Evolutionary conservation across 306 rosid genomes (phyloP), one percentile per base, ranked within the genome.

Genomic region (Prunus salicina): DNA sequence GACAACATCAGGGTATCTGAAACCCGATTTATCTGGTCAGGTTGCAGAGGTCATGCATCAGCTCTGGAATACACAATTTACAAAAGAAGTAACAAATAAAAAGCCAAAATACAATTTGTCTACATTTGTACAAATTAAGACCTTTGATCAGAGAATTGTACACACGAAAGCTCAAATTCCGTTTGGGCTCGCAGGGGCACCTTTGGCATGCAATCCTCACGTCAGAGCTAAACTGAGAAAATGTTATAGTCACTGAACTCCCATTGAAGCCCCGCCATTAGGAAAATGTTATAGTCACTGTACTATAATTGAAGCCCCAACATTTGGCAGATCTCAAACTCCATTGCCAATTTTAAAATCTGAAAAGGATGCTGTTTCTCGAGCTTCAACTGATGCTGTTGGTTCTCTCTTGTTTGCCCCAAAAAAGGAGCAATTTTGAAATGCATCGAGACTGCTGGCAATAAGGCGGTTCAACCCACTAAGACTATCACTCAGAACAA

Each of bases 371-470:
- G 82, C 83, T 51, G 85, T 78, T 85, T 89, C 95, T 80, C 83
- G 81, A 77, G 79, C 88, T 79, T 84, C 95, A n/a, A 73, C 86
- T 67, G 88, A 76, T 52, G 93, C 69, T 47, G 89, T 76, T 47
- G 92, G 30, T 79, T 95, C 99, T 86, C 89, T 94, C 94, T 94
- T 95, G 82, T 95, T 96, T 56, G 87, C 41, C 65, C 93, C 93
- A 28, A 95, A 92, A 87, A 95, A 95, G 12, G 97, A 92, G 82
- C 97, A 95, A 85, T 89, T 95, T 88, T 95, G 99, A 85, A 95
- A 95, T 55, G 99, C 97, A 84, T 95, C 99, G 78, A 95, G 85
- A 81, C 99, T 95, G 93, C 96, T 95, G 70, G 97, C 99, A 84
- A 95, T 95, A 75, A 95, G 87, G 75, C 93, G 97, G 84, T 90